These are phyloP conservation scores for Alloteropsis angusta DNA, from an alignment of 202 grass and related monocot genomes.

Conservation along the genomic window DNA sequence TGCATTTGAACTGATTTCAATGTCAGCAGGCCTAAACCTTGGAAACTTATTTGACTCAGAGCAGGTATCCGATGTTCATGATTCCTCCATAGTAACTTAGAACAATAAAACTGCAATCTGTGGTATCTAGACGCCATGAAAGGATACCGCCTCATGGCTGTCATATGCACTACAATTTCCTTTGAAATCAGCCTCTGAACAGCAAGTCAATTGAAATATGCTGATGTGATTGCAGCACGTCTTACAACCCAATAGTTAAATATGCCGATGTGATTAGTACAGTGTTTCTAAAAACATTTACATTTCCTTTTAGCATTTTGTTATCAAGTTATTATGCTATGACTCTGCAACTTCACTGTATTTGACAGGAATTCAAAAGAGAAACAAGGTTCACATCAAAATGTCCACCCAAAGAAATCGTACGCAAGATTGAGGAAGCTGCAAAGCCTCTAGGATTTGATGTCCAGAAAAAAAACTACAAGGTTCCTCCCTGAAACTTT, in stretches of 20 bases:
- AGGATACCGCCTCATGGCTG: neutral
- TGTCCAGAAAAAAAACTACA: conserved; percentile 81
- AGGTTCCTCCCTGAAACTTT: conserved; percentile 18
- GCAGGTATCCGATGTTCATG: conserved; percentile 27
- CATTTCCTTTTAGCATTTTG: neutral
- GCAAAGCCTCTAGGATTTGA: conserved; percentile 81
- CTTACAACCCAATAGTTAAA: neutral
- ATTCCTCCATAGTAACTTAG: neutral
- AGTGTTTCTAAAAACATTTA: neutral
- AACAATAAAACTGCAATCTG: neutral
- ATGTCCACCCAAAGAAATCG: conserved; percentile 60
- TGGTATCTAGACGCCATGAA: neutral
- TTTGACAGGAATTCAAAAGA: conserved; percentile 66
- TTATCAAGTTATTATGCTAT: no score
- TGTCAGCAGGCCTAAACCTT: conserved; percentile 71
- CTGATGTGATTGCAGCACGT: neutral
- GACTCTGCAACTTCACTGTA: neutral
- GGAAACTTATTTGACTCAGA: conserved; percentile 70
- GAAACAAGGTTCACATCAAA: conserved; percentile 86
- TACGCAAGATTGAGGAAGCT: conserved; percentile 82
- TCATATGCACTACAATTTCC: neutral
- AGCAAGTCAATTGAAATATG: no score
- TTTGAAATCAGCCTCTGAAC: no score
- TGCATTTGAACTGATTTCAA: conserved; percentile 78
- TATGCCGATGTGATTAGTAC: neutral